Percentiles rank a stretch among this genome's conserved stretches.
phyloP scores from a whole-genome alignment of 768 basidiomycete species.

The Lactarius quietus region DNA sequence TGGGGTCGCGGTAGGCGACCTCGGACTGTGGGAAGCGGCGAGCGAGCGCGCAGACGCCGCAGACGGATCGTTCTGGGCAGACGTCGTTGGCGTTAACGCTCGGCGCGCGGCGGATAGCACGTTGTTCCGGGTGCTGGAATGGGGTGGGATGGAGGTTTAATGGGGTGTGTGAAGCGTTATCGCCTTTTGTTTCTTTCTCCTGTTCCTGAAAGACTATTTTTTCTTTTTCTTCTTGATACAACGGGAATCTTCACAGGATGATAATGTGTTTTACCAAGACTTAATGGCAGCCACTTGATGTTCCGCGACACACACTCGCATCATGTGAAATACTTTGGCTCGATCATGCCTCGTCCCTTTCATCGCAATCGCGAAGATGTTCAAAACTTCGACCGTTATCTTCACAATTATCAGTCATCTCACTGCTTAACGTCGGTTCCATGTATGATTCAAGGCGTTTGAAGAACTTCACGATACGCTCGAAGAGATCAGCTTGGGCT shows the following conservation, averaged over 20 bases:
- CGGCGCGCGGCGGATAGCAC: constrained; percentile 29
- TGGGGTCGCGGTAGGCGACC: constrained; percentile 32
- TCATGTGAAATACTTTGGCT: no score
- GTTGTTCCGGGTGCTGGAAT: constrained; percentile 44
- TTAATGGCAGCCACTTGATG: no score
- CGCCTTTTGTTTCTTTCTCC: not conserved
- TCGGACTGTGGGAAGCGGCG: constrained; percentile 30
- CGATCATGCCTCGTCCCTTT: no score
- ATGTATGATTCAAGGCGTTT: no score
- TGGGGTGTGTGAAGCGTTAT: not conserved
- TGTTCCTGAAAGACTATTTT: not conserved
- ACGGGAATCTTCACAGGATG: not conserved
- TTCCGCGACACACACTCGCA: no score
- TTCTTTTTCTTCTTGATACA: not conserved
- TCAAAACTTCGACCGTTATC: no score
- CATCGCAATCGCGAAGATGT: no score
- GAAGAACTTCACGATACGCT: no score
- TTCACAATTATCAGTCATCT: no score
- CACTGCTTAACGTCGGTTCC: no score
- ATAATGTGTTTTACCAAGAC: not conserved
- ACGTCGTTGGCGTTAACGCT: constrained; percentile 37
- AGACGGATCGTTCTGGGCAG: constrained; percentile 33
- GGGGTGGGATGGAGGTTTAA: constrained; percentile 35
- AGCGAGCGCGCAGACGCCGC: constrained; percentile 27
- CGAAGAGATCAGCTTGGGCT: no score